These are phyloP conservation scores for Thermothelomyces thermophilus DNA, from an alignment of 2,329 filamentous ascomycete genomes.

Conservation along the genomic window DNA sequence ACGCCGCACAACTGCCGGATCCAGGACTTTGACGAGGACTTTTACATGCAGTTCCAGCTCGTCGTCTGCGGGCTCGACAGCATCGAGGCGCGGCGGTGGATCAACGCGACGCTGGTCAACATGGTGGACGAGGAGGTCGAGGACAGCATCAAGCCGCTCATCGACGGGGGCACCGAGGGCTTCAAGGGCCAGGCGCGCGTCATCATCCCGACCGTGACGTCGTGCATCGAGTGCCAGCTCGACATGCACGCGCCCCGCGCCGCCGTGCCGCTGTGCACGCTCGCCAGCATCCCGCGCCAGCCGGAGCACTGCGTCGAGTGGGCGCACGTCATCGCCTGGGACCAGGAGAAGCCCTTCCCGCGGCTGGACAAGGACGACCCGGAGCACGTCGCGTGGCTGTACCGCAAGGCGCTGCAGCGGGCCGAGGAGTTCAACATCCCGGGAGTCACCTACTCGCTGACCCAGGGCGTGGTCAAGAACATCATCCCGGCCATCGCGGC, in stretches of 20 bases:
- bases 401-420: conserved; percentile 71
- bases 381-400: conserved; percentile 96
- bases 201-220: conserved; percentile 84
- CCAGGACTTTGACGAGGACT: conserved; percentile 92
- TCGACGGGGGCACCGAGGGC: conserved; percentile 93
- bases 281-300: conserved; percentile 92
- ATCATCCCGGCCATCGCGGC: conserved; percentile 98
- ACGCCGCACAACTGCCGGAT: conserved; percentile 92
- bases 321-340: conserved; percentile 98
- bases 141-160: conserved; percentile 84
- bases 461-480: conserved; percentile 97
- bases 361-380: conserved; percentile 91
- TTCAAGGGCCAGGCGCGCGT: conserved; percentile 97
- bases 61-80: conserved; percentile 93
- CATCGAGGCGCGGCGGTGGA: conserved; percentile 97
- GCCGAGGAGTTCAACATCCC: conserved; percentile 83
- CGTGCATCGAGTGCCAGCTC: conserved; percentile 95
- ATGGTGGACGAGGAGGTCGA: conserved; percentile 80
- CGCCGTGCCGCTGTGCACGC: conserved; percentile 92
- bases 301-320: conserved; percentile 98
- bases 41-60: conserved; percentile 95
- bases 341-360: conserved; percentile 74
- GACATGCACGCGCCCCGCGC: conserved; percentile 98
- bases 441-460: conserved; percentile 91
- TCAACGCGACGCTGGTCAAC: conserved; percentile 85